A percentile compares a stretch with the other conserved stretches of the same genome.
Conservation (phyloP, 2,329 filamentous ascomycete genomes). For the Ilyonectria destructans region DNA sequence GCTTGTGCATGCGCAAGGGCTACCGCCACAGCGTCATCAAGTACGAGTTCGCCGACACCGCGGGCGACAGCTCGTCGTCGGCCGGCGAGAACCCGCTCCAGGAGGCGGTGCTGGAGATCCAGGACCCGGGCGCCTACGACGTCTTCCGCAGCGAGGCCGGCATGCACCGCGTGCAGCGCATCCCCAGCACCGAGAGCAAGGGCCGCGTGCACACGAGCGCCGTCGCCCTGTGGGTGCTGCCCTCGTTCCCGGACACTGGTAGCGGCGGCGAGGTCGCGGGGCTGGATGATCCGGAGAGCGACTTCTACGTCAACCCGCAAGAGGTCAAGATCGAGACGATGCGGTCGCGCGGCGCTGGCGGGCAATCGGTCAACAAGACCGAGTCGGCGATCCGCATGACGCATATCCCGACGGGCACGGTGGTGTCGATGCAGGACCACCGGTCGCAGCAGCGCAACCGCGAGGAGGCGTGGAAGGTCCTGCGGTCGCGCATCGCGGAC, state of each 20-base stretch:
- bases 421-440: conserved; percentile 93
- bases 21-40: conserved; percentile 81
- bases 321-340: conserved; percentile 92
- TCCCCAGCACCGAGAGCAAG: conserved; percentile 91
- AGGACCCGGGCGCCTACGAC: conserved; percentile 84
- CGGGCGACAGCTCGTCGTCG: conserved; percentile 65
- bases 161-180: conserved; percentile 94
- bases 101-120: conserved; percentile 91
- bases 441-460: conserved; percentile 93
- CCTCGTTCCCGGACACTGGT: conserved; percentile 78
- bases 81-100: conserved; percentile 80
- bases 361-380: conserved; percentile 98
- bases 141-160: conserved; percentile 89
- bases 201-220: conserved; percentile 95
- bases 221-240: conserved; percentile 92
- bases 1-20: conserved; percentile 80
- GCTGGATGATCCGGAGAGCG: conserved; percentile 87
- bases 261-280: conserved; percentile 68
- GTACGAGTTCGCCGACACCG: conserved; percentile 82
- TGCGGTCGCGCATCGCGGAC: conserved; percentile 88
- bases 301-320: conserved; percentile 89
- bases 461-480: conserved; percentile 87
- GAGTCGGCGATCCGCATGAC: conserved; percentile 96
- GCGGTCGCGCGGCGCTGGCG: conserved; percentile 92
- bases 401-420: conserved; percentile 88